Conservation (phyloP, 768 basidiomycete species). For the Hericium rajendrae region DNA sequence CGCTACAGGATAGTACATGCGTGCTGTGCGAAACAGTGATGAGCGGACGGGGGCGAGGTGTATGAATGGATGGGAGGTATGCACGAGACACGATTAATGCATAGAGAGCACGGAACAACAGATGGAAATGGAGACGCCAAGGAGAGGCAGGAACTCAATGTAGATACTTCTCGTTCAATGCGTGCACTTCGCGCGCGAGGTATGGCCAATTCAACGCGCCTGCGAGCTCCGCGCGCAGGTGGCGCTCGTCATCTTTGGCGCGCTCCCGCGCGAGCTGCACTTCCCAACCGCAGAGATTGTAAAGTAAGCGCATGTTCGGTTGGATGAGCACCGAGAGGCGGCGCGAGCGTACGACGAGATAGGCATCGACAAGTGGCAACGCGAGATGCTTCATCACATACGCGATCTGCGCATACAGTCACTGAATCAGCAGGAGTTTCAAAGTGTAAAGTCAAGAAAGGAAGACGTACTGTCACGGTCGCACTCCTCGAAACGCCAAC, state of each 20-base stretch:
- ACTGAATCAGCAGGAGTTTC: neutral
- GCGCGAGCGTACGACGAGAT: slow-evolving; percentile 84
- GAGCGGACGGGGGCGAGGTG: too few species aligned
- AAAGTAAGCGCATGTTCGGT: slow-evolving; percentile 92
- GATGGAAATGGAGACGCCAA: too few species aligned
- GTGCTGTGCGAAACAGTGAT: too few species aligned
- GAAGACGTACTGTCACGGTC: slow-evolving; percentile 67
- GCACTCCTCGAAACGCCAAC: slow-evolving; percentile 97
- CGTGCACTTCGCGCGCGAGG: slow-evolving; percentile 76
- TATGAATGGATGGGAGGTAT: too few species aligned
- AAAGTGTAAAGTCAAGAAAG: neutral
- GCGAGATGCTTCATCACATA: slow-evolving; percentile 93
- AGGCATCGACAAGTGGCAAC: slow-evolving; percentile 85
- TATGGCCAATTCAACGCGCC: slow-evolving; percentile 76
- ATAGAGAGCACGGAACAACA: too few species aligned
- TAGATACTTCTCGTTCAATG: slow-evolving; percentile 79
- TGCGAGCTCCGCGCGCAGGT: slow-evolving; percentile 48
- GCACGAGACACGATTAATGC: too few species aligned
- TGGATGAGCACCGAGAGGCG: slow-evolving; percentile 87
- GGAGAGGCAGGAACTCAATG: slow-evolving; percentile 15
- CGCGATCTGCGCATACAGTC: slow-evolving; percentile 50
- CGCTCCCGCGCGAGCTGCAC: slow-evolving; percentile 78
- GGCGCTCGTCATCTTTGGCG: slow-evolving; percentile 40
- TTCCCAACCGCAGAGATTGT: slow-evolving; percentile 94
- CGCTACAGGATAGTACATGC: too few species aligned